Conservation (phyloP, 768 basidiomycete genomes). For the Phaffia australis region DNA sequence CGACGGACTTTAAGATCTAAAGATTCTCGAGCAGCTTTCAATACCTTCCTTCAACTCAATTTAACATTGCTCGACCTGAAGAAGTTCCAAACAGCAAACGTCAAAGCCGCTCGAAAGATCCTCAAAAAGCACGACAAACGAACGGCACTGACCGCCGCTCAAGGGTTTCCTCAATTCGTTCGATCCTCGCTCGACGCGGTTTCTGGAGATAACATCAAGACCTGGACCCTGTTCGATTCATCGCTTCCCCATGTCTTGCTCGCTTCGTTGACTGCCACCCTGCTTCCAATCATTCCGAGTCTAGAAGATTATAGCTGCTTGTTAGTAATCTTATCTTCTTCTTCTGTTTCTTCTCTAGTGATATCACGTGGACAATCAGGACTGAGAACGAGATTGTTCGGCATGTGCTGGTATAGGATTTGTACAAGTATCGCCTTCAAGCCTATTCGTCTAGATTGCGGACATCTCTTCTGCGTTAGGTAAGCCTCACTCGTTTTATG, state of each 20-base stretch:
- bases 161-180: conserved; percentile 43
- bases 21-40: conserved; percentile 51
- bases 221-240: conserved; percentile 38
- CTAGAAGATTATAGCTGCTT: conserved; percentile 61
- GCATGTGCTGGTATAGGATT: no score
- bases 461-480: conserved; percentile 48
- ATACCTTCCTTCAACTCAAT: conserved; percentile 65
- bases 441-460: conserved; percentile 55
- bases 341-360: no score
- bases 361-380: no score
- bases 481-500: conserved; percentile 32
- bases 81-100: conserved; percentile 75
- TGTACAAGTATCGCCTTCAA: conserved; percentile 87
- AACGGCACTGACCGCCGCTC: conserved; percentile 57
- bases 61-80: conserved; percentile 67
- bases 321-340: no score
- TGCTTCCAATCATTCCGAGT: conserved; percentile 66
- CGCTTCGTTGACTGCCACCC: conserved; percentile 66
- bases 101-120: conserved; percentile 83
- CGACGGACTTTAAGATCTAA: conserved; percentile 47
- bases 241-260: conserved; percentile 58
- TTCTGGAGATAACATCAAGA: conserved; percentile 32
- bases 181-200: conserved; percentile 32
- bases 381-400: no score
- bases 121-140: conserved; percentile 89